Evolutionary conservation across 2,329 filamentous ascomycete species (phyloP), one percentile per base, ranked within the genome.

Genomic region (Delphinella strobiligena): DNA sequence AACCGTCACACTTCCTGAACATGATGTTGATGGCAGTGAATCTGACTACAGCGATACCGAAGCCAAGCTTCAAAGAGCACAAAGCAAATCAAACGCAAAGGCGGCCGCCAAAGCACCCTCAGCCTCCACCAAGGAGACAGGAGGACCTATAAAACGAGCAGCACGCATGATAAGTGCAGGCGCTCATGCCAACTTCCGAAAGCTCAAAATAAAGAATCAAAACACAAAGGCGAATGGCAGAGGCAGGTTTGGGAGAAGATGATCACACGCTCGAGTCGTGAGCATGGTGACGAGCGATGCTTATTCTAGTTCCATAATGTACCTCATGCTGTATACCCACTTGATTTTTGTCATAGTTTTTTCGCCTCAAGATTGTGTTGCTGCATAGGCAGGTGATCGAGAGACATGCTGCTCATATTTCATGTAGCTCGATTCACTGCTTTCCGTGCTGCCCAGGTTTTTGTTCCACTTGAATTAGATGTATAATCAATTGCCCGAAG

Each of bases 181-280:
- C 17, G 63, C 64, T 18, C 62, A 69, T 48, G 61, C 65, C 17
- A 71, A 71, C 40, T 70, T 62, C 47, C 57, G 62, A 14, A 57
- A 51, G 44, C 58, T 71, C 19, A 71, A 71, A 45, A 70, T 71
- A 53, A 69, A 67, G 54, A 63, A 64, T 44, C 66, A 68, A 51
- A 64, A 61, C 31, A 57, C 55, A 3, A 60, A 61, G 45, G 59
- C 58, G 15, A 62, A 60, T 36, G 64, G 65, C 2, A 55, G 58
- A 43, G 61, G 65, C 3, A 51, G 52, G 27, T 61, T 61, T 47
- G 56, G 58, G 5, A 50, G 48, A 34, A 48, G 50, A 41, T 54
- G 45, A 45, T 38, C n/a, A n/a, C n/a, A n/a, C n/a, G n/a, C n/a
- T n/a, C n/a, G n/a, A n/a, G n/a, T n/a, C n/a, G n/a, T n/a, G n/a